Conservation (phyloP, 768 basidiomycete species). For the Sporobolomyces phaffii region DNA sequence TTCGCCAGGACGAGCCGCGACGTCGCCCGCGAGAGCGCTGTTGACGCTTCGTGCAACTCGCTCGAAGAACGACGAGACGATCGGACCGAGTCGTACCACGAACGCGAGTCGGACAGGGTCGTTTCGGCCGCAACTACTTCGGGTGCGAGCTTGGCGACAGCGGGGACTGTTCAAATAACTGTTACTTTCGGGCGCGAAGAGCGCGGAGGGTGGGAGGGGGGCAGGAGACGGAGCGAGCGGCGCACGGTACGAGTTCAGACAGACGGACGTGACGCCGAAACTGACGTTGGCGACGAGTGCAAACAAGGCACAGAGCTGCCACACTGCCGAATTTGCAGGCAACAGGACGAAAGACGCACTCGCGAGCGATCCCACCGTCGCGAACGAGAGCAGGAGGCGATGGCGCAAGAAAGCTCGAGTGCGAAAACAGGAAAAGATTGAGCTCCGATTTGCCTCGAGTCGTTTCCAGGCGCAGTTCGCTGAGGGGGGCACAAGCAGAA, state of each 20-base stretch:
- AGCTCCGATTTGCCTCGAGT: no score
- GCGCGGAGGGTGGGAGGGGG: conserved; percentile 46
- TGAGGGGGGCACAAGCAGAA: no score
- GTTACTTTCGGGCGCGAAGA: no score
- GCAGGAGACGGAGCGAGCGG: no score
- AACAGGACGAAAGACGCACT: conserved; percentile 67
- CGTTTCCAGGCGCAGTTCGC: no score
- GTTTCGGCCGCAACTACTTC: neutral
- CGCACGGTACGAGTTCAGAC: conserved; percentile 73
- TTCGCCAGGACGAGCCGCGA: no score
- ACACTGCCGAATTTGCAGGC: conserved; percentile 63
- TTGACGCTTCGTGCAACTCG: no score
- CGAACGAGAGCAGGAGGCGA: conserved; percentile 60
- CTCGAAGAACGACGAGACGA: no score
- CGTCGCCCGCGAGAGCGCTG: no score
- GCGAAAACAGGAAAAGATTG: neutral
- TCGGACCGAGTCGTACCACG: neutral
- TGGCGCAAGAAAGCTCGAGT: neutral
- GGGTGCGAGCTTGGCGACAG: neutral
- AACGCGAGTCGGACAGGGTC: neutral
- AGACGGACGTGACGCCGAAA: conserved; percentile 79
- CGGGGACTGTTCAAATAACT: no score
- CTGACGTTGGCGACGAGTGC: conserved; percentile 74
- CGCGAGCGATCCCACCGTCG: conserved; percentile 62
- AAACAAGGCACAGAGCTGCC: conserved; percentile 63